These are phyloP conservation scores for Blastocystis sp. DNA, from an alignment of 352 stramenopile genomes.

Conservation along the genomic window DNA sequence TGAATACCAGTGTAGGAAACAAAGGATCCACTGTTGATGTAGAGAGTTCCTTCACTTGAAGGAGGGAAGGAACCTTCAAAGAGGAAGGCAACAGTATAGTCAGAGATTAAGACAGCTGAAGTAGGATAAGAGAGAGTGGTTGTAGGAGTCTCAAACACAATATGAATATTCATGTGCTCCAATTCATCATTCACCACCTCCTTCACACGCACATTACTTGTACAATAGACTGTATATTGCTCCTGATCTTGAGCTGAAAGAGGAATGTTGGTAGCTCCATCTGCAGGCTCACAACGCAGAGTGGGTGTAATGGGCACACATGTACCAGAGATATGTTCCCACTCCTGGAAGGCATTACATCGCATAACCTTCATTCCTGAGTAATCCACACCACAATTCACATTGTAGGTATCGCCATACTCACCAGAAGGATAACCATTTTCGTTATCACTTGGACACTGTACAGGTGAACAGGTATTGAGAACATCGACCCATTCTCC, in stretches of 20 bases:
- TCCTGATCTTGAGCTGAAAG: background rate
- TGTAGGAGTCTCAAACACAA: background rate
- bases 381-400: conserved; percentile 33
- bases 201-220: conserved; percentile 12
- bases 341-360: conserved; percentile 13
- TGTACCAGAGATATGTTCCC: background rate
- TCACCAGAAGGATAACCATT: background rate
- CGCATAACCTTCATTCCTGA: background rate
- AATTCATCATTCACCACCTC: conserved; percentile 4
- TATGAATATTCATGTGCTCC: background rate
- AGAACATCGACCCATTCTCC: background rate
- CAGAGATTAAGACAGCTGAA: background rate
- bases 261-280: background rate
- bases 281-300: background rate
- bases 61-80: background rate
- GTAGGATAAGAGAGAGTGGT: background rate
- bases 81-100: background rate
- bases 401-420: background rate
- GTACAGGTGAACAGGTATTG: background rate
- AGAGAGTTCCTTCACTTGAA: background rate
- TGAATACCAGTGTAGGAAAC: background rate
- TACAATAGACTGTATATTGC: conserved; percentile 2
- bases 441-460: background rate
- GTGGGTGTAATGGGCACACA: background rate
- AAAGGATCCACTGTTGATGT: background rate